Base-by-base conservation (phyloP, 306 rosid species). In the Geum urbanum region DNA sequence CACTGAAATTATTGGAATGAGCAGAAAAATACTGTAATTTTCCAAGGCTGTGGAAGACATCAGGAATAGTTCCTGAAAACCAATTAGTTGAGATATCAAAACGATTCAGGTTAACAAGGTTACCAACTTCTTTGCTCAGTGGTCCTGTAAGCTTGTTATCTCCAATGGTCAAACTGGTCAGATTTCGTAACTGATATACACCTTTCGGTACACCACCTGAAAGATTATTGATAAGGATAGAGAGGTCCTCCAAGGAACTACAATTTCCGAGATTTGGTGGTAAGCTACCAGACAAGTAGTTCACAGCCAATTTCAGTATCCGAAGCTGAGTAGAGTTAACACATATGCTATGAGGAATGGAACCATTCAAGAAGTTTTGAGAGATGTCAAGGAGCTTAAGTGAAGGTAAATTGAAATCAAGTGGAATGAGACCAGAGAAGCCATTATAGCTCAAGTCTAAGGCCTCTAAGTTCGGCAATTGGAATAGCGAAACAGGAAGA, bases 371-470 rank as follows among this genome's bases (percentile, higher is more conserved):
- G 3, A 4, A 37, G 51, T 78, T 78, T 2, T 27, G 53, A 67
- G 77, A 72, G 27, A 72, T 56, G 12, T 67, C 52, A 19, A 78
- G 53, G 39, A 15, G 1, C n/a, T 12, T 50, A 32, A 78, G 20
- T n/a, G 71, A 72, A 27, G 74, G 72, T 40, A 74, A 49, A 70
- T 49, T 14, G 3, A 63, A 4, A 71, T 14, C 43, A 14, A 14
- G 15, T 47, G 69, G 59, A 40, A 19, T 27, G 27, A 46, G 40
- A 1, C 66, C 72, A 7, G 13, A 9, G 10, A 80, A 65, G 5
- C 6, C 43, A 59, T 81, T 76, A 50, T 14, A 40, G 60, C 81
- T 76, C 20, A 81, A 45, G 55, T 76, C 84, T 15, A 76, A 67
- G 40, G 69, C 16, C n/a, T 81, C 46, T 37, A 76, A 63, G 41